phyloP scores from a whole-genome alignment of 176 grass and related monocot species.

The Olyra latifolia region DNA sequence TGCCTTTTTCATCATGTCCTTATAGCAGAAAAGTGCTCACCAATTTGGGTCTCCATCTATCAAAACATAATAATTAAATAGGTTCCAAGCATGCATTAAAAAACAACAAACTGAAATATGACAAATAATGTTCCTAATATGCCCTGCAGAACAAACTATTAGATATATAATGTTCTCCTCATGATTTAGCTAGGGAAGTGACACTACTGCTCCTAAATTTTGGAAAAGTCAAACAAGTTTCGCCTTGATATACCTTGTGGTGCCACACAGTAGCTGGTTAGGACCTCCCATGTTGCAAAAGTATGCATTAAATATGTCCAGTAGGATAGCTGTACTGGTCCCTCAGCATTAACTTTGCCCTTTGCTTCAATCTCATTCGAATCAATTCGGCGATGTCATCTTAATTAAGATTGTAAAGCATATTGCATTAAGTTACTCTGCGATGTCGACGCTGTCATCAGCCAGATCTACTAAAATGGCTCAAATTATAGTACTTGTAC shows the following conservation, averaged over 20 bases:
- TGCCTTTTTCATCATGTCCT: slow-evolving; percentile 33
- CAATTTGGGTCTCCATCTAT: slow-evolving; percentile 32
- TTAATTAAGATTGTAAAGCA: slow-evolving; percentile 51
- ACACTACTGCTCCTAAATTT: slow-evolving; percentile 45
- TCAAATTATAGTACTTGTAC: slow-evolving; percentile 46
- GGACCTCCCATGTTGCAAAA: slow-evolving; percentile 65
- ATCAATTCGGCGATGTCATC: slow-evolving; percentile 32
- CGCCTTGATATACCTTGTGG: slow-evolving; percentile 33
- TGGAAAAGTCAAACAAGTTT: slow-evolving; percentile 30
- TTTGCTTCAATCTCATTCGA: slow-evolving; percentile 43
- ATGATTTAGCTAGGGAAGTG: slow-evolving; percentile 38
- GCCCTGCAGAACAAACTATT: slow-evolving; percentile 43
- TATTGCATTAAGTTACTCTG: slow-evolving; percentile 41
- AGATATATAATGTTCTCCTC: slow-evolving; percentile 19
- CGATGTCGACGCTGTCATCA: slow-evolving; percentile 30
- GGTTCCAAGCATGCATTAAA: slow-evolving; percentile 22
- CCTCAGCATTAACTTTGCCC: slow-evolving; percentile 46
- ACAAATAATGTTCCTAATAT: slow-evolving; percentile 39
- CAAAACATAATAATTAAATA: slow-evolving; percentile 46
- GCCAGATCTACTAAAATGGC: slow-evolving; percentile 61
- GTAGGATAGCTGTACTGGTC: slow-evolving; percentile 65
- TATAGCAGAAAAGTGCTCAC: slow-evolving; percentile 28
- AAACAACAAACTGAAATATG: slow-evolving; percentile 24
- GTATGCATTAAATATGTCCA: slow-evolving; percentile 70
- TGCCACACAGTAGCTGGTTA: slow-evolving; percentile 54